Evolutionary conservation across 257 asterid genomes (phyloP).

Genomic region (Gynochthodes officinalis): DNA sequence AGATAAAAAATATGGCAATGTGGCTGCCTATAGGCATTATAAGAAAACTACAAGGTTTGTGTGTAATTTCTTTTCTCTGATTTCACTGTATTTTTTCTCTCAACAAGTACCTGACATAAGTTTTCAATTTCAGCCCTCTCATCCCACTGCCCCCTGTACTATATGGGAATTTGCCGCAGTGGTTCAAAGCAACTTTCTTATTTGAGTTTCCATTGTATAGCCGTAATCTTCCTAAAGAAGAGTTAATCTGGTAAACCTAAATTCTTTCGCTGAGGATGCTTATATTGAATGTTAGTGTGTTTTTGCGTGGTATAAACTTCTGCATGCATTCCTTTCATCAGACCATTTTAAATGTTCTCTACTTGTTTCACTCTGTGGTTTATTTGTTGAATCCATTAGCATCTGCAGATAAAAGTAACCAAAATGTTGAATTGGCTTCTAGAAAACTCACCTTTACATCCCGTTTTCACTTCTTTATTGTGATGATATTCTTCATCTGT

Average conservation of each 20-base stretch:
- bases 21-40: constrained; percentile 56
- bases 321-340: neutral
- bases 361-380: neutral
- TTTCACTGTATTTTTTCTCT: neutral
- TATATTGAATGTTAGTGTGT: neutral
- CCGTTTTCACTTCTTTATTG: neutral
- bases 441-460: neutral
- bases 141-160: constrained; percentile 81
- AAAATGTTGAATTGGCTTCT: neutral
- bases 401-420: neutral
- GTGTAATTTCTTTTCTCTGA: constrained; percentile 8
- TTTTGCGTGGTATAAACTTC: neutral
- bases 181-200: constrained; percentile 65
- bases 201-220: constrained; percentile 88
- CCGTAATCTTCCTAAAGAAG: constrained; percentile 65
- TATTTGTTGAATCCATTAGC: neutral
- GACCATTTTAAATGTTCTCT: no score
- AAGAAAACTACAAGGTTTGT: constrained; percentile 80
- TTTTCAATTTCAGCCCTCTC: constrained; percentile 74
- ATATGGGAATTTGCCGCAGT: constrained; percentile 62
- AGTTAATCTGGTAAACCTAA: constrained; percentile 53
- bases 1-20: constrained; percentile 70
- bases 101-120: neutral
- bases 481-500: neutral
- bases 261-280: constrained; percentile 2